Evolutionary conservation across 1,284 basidiomycete genomes (phyloP).

Genomic region (Ganoderma boninense): DNA sequence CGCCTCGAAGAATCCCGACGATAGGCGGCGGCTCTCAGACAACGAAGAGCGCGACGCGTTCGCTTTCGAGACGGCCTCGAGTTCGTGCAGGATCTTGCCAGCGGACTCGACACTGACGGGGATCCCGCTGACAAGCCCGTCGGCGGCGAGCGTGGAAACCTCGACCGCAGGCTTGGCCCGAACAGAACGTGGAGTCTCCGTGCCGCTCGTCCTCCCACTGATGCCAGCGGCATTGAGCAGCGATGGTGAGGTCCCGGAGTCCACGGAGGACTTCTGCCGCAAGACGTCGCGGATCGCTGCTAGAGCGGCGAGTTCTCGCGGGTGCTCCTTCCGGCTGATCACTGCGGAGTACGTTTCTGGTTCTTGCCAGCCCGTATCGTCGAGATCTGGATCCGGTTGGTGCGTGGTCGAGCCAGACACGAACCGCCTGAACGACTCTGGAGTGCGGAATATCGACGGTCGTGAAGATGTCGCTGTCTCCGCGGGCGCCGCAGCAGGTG

Average conservation of each 20-base stretch:
- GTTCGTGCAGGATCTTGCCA: conserved; percentile 58
- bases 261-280: conserved; percentile 53
- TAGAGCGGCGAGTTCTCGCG: conserved; percentile 63
- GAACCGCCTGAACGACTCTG: conserved; percentile 58
- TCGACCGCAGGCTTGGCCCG: conserved; percentile 70
- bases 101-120: conserved; percentile 48
- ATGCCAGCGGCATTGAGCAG: conserved; percentile 8
- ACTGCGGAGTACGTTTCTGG: conserved; percentile 66
- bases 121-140: conserved; percentile 54
- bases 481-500: conserved; percentile 39
- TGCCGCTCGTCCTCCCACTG: conserved; percentile 19
- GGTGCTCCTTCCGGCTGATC: conserved; percentile 68
- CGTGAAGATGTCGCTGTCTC: conserved; percentile 33
- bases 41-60: conserved; percentile 31
- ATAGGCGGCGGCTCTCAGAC: conserved; percentile 34
- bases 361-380: conserved; percentile 66
- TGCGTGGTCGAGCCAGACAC: conserved; percentile 44
- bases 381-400: conserved; percentile 64
- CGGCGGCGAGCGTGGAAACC: conserved; percentile 58
- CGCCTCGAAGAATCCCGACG: conserved; percentile 46
- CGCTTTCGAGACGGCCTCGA: conserved; percentile 46
- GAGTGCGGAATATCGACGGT: conserved; percentile 55
- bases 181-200: conserved; percentile 50
- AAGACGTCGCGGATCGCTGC: conserved; percentile 69
- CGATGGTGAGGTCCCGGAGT: conserved; percentile 32